Evolutionary conservation across 2,329 filamentous ascomycete species (phyloP), one percentile per base, ranked within the genome.

Genomic region (Microcyclospora tardicrescens): DNA sequence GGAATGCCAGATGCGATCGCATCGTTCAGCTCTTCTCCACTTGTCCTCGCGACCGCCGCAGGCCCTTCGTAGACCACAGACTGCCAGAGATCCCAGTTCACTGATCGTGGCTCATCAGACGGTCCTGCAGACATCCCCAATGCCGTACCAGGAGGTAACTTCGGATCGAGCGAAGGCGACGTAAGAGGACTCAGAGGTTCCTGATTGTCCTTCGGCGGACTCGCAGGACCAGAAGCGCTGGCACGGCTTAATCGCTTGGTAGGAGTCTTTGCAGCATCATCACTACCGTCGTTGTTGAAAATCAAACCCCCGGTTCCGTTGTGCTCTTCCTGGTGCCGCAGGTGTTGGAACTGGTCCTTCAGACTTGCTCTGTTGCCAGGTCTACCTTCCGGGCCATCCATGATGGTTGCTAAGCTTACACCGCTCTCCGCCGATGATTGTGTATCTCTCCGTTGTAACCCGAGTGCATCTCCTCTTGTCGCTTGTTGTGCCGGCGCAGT

Each of bases 31-130:
- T 95, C 87, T 52, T 93, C 84, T 0, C 89, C 73, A 54, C 86
- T 94, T 3, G 85, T 86, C 43, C 84, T 77, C 10, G 84, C 82
- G 36, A 96, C 82, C 9, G 85, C 89, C 19, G 84, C 77, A 12
- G 87, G 86, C 0, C 91, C 91, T 64, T 95, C 84, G 49, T 95
- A 93, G 28, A 98, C 91, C 3, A 98, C 81, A 16, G 82, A 77
- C 58, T 98, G 89, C 91, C 91, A 98, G 30, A 98, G 66, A 60
- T 98, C 91, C 91, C 91, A 98, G 57, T 98, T 86, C n/a, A 98
- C 91, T 16, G 84, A 79, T 16, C 66, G 63, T 27, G 69, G 65
- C 53, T 87, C 83, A 11, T 78, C 76, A 2, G 84, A 79, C 8
- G 81, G 82, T 1, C 83, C 83, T 15, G 79, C 77, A 16, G 79